A percentile compares a stretch with the other conserved stretches of the same genome.
phyloP scores from a whole-genome alignment of 1,139 yeast species.

The Diutina pseudorugosa region DNA sequence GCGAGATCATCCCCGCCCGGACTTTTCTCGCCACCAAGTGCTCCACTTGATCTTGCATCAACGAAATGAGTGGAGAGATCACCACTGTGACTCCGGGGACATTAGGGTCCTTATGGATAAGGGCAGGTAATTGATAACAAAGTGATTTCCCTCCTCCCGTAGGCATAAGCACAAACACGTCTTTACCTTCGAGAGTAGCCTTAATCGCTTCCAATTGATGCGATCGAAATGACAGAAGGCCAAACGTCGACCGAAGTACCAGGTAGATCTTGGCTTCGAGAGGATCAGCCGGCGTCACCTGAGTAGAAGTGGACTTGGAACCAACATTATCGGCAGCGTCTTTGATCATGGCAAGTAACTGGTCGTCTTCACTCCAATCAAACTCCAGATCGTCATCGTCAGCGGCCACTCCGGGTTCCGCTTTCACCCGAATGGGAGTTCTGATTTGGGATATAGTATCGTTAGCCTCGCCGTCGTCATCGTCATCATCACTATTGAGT shows the following conservation, averaged over 20 bases:
- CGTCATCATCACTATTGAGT: slow-evolving; percentile 13
- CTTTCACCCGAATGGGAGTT: neutral
- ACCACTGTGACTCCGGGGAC: slow-evolving; percentile 74
- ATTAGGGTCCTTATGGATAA: slow-evolving; percentile 62
- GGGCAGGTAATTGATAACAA: slow-evolving; percentile 92
- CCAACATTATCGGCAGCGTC: slow-evolving; percentile 6
- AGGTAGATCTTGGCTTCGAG: slow-evolving; percentile 19
- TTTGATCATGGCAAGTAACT: neutral
- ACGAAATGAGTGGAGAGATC: slow-evolving; percentile 84
- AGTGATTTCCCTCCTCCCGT: slow-evolving; percentile 98
- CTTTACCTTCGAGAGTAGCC: slow-evolving; percentile 69
- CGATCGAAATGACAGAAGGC: slow-evolving; percentile 56
- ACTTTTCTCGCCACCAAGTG: slow-evolving; percentile 59
- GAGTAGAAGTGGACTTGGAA: neutral
- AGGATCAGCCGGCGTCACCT: neutral
- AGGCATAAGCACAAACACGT: slow-evolving; percentile 94
- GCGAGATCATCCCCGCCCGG: slow-evolving; percentile 80
- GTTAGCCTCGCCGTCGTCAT: slow-evolving; percentile 10
- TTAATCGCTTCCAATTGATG: slow-evolving; percentile 83
- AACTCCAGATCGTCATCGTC: slow-evolving; percentile 11
- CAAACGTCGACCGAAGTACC: slow-evolving; percentile 47
- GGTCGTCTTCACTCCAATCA: slow-evolving; percentile 14
- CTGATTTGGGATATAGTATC: neutral
- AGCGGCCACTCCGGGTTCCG: slow-evolving; percentile 18
- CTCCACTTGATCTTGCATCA: slow-evolving; percentile 95